These are phyloP conservation scores for Limonium bicolor DNA, from an alignment of 148 eudicot species.

Conservation along the genomic window DNA sequence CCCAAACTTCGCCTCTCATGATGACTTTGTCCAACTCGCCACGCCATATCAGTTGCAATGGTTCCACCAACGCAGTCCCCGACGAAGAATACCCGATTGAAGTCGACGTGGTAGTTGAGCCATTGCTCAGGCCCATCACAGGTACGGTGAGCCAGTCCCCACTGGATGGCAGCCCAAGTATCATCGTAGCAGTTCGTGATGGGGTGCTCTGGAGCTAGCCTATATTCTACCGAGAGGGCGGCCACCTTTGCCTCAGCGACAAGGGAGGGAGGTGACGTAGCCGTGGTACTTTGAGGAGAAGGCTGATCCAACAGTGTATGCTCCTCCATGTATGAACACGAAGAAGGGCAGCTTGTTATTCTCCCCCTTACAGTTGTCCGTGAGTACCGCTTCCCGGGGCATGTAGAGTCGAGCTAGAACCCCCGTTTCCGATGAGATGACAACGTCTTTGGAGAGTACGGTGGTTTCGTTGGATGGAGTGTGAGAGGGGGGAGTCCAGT, in stretches of 20 bases:
- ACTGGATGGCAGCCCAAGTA: constrained; percentile 23
- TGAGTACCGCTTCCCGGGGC: constrained; percentile 3
- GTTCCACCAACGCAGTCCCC: constrained; percentile 56
- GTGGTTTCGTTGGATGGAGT: constrained; percentile 10
- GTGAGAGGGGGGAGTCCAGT: constrained; percentile 10
- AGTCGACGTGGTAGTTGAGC: constrained; percentile 15
- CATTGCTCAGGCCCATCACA: constrained; percentile 17
- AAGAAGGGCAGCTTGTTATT: not conserved
- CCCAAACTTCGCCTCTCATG: too few species aligned
- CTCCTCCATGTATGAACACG: constrained; percentile 1
- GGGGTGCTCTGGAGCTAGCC: constrained; percentile 38
- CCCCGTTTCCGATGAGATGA: constrained; percentile 8
- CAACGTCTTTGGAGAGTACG: constrained; percentile 27
- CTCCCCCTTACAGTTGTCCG: not conserved
- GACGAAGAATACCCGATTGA: constrained; percentile 14
- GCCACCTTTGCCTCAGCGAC: not conserved
- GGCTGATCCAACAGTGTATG: not conserved
- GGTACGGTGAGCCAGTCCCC: constrained; percentile 17
- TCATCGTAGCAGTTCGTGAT: constrained; percentile 36
- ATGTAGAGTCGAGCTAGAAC: constrained; percentile 21
- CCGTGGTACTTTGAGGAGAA: constrained; percentile 2
- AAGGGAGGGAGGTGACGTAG: not conserved
- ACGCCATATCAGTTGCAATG: constrained; percentile 21
- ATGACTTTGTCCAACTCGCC: constrained; percentile 9
- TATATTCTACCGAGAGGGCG: constrained; percentile 2